Conservation (phyloP, 2,329 filamentous ascomycete species). For the Hymenoscyphus repandus region DNA sequence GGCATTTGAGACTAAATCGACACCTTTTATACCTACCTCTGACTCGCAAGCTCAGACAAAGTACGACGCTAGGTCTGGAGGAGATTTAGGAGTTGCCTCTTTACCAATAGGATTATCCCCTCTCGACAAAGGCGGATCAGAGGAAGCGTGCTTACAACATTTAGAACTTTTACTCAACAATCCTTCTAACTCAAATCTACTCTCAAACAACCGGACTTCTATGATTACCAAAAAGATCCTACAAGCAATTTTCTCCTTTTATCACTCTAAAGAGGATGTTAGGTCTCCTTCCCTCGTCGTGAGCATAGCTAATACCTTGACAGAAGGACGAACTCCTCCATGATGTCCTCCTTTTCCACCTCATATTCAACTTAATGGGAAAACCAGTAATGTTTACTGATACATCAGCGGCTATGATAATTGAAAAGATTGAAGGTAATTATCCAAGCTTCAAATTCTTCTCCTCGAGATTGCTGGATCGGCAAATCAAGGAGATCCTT, state of each 20-base stretch:
- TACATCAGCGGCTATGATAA: conserved; percentile 7
- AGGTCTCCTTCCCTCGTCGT: background rate
- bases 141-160: background rate
- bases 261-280: background rate
- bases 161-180: conserved; percentile 3
- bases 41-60: conserved; percentile 4
- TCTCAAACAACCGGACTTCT: background rate
- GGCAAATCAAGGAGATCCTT: conserved; percentile 15
- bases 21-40: conserved; percentile 8
- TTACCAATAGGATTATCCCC: conserved; percentile 14
- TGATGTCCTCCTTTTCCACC: conserved; percentile 8
- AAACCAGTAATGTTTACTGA: conserved; percentile 13
- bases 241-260: conserved; percentile 1
- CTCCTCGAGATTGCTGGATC: conserved; percentile 17
- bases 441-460: conserved; percentile 1
- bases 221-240: background rate
- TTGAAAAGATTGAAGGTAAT: background rate
- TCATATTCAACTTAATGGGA: conserved; percentile 3
- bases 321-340: conserved; percentile 9
- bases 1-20: conserved; percentile 5
- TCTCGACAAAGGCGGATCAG: background rate
- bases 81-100: conserved; percentile 13
- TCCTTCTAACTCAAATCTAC: background rate
- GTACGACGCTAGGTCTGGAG: conserved; percentile 9
- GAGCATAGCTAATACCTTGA: background rate